Percentiles rank a stretch among this genome's conserved stretches.
These are phyloP conservation scores for Trichoderma atrobrunneum DNA, from an alignment of 2,329 filamentous ascomycete species.

Conservation along the genomic window DNA sequence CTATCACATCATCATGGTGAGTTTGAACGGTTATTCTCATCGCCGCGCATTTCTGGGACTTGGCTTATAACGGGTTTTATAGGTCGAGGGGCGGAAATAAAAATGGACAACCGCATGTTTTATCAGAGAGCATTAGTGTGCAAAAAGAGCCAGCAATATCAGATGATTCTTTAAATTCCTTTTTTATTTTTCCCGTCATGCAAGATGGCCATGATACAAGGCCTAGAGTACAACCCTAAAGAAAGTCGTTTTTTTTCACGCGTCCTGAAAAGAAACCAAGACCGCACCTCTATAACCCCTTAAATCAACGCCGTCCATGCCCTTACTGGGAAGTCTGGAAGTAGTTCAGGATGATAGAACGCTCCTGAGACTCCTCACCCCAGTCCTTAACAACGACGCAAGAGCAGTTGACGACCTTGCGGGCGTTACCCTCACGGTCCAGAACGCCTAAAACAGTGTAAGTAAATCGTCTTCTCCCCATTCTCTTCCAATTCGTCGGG, in stretches of 20 bases:
- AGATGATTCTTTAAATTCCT: slow-evolving; percentile 25
- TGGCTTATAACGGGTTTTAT: background rate
- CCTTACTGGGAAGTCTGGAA: slow-evolving; percentile 85
- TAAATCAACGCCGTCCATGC: slow-evolving; percentile 34
- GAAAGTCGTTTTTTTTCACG: slow-evolving; percentile 32
- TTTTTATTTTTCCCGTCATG: slow-evolving; percentile 40
- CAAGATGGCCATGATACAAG: slow-evolving; percentile 34
- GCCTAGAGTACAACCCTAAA: slow-evolving; percentile 43
- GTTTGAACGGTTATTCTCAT: slow-evolving; percentile 16
- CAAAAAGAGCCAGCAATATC: background rate
- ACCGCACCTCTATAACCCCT: slow-evolving; percentile 41
- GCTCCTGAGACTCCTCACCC: slow-evolving; percentile 99
- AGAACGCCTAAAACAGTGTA: slow-evolving; percentile 69
- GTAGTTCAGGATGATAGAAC: slow-evolving; percentile 99
- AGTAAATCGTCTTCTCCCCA: slow-evolving; percentile 25
- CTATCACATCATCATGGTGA: slow-evolving; percentile 78
- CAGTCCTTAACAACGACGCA: slow-evolving; percentile 99
- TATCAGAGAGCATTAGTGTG: background rate
- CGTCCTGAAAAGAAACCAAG: slow-evolving; percentile 31
- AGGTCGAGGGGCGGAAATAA: slow-evolving; percentile 20
- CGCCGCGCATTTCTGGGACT: background rate
- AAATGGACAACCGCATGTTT: background rate
- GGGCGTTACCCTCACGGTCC: slow-evolving; percentile 98
- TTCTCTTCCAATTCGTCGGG: background rate
- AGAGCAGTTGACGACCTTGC: slow-evolving; percentile 99